Conservation (phyloP, 352 stramenopile species). For the Phytophthora capsici region DNA sequence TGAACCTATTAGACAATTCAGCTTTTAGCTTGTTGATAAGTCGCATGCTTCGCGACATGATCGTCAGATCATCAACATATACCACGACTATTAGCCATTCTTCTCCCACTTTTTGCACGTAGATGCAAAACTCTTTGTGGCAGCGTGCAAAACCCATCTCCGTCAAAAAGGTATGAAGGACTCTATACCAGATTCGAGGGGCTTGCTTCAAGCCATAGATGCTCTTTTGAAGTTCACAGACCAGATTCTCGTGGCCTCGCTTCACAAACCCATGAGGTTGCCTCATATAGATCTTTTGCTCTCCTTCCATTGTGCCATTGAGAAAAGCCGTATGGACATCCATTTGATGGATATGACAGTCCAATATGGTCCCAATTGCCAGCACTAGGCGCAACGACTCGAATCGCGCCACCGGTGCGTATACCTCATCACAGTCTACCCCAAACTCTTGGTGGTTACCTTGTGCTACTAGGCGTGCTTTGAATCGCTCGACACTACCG, state of each 20-base stretch:
- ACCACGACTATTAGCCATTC: constrained; percentile 32
- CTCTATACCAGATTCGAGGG: constrained; percentile 29
- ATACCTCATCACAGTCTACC: constrained; percentile 15
- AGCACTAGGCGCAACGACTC: constrained; percentile 15
- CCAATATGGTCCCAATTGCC: constrained; percentile 16
- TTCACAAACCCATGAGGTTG: constrained; percentile 17
- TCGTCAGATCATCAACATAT: constrained; percentile 39
- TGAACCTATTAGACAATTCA: constrained; percentile 32
- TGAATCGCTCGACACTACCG: constrained; percentile 16
- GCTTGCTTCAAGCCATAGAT: constrained; percentile 19
- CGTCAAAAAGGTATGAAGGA: constrained; percentile 23
- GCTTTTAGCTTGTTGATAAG: constrained; percentile 27
- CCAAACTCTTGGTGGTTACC: constrained; percentile 23
- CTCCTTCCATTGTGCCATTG: constrained; percentile 19
- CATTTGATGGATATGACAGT: constrained; percentile 19
- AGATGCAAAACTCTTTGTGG: constrained; percentile 39
- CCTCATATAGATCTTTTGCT: constrained; percentile 24
- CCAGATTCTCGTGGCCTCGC: constrained; percentile 15
- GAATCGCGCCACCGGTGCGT: constrained; percentile 15
- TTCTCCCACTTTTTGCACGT: constrained; percentile 38
- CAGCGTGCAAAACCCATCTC: constrained; percentile 29
- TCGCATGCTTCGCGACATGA: constrained; percentile 19
- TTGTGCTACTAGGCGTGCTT: constrained; percentile 16
- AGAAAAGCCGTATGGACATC: constrained; percentile 6
- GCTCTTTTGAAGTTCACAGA: constrained; percentile 25